Evolutionary conservation across 1,139 yeast genomes (phyloP), one percentile per base, ranked within the genome.

Genomic region (Magnusiomyces magnusii): DNA sequence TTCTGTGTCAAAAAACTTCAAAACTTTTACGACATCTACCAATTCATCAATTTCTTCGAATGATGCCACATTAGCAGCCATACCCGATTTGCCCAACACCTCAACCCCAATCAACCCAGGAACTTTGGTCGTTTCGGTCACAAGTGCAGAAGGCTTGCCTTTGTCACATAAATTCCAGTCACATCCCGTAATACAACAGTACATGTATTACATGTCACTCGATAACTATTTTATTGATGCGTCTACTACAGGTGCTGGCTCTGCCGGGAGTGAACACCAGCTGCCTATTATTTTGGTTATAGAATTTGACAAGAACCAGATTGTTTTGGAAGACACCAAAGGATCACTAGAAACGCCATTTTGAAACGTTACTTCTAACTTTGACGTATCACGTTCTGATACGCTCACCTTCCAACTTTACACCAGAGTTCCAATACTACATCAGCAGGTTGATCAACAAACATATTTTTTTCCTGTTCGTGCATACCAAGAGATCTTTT

Each of bases 281-380:
- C 75, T 75, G 51, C 76, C 76, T 7, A 69, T 73, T 10, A 75
- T 76, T 62, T 64, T 77, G 51, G 79, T 76, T 23, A 64, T 76
- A 47, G 80, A 76, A 62, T 77, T 75, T 64, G 80, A 76, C 68
- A 77, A 76, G 67, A 88, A 90, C 57, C 93, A 88, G 61, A 82
- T 90, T 61, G 82, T 89, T n/a, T 80, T 89, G 58, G 95, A 89
- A 65, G 92, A 96, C 2, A 83, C 83, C 53, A 78, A 82, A 61
- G 96, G 96, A 19, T 80, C 90, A 0, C 76, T 84, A 61, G 78
- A 80, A 28, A 71, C 76, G 57, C 89, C 92, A 1, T 77, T 78
- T 25, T 93, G 96, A 84, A 92, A 91, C 71, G 88, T 87, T 66
- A 91, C 89, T 24, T 88, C 96, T 15, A 85, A 92, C 10, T 93